These are phyloP conservation scores for Xylariaceae sp. DNA, from an alignment of 2,329 filamentous ascomycete genomes.

Conservation along the genomic window DNA sequence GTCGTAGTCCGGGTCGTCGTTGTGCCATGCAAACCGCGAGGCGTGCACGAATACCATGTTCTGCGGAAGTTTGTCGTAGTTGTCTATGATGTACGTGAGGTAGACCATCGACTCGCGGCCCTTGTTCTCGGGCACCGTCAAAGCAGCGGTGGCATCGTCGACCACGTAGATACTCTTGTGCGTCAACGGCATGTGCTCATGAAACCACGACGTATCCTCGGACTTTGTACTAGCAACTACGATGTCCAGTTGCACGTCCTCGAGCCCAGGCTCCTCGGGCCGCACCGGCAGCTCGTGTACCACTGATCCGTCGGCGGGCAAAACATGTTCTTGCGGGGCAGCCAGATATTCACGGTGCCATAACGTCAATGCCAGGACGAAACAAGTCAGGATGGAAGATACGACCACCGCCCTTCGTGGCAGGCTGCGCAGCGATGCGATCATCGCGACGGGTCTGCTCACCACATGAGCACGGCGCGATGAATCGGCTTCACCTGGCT, in stretches of 20 bases:
- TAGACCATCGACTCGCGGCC: slow-evolving; percentile 54
- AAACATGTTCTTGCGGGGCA: not conserved
- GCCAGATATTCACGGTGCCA: slow-evolving; percentile 1
- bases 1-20: slow-evolving; percentile 53
- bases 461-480: too few species aligned
- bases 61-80: slow-evolving; percentile 45
- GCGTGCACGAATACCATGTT: slow-evolving; percentile 46
- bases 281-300: not conserved
- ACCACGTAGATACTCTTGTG: slow-evolving; percentile 54
- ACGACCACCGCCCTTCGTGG: slow-evolving; percentile 8
- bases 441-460: too few species aligned
- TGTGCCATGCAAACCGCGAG: slow-evolving; percentile 51
- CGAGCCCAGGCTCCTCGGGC: not conserved
- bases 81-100: slow-evolving; percentile 50
- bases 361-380: slow-evolving; percentile 8
- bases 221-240: slow-evolving; percentile 32
- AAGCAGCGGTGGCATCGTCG: slow-evolving; percentile 44
- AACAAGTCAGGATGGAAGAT: slow-evolving; percentile 6
- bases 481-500: too few species aligned
- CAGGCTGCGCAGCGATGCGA: slow-evolving; percentile 3
- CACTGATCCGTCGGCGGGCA: not conserved
- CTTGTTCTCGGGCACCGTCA: slow-evolving; percentile 50
- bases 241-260: slow-evolving; percentile 25
- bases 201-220: slow-evolving; percentile 40
- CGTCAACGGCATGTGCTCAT: slow-evolving; percentile 44